Evolutionary conservation across 1,284 basidiomycete species (phyloP).

Genomic region (Ceratobasidium papillatum): DNA sequence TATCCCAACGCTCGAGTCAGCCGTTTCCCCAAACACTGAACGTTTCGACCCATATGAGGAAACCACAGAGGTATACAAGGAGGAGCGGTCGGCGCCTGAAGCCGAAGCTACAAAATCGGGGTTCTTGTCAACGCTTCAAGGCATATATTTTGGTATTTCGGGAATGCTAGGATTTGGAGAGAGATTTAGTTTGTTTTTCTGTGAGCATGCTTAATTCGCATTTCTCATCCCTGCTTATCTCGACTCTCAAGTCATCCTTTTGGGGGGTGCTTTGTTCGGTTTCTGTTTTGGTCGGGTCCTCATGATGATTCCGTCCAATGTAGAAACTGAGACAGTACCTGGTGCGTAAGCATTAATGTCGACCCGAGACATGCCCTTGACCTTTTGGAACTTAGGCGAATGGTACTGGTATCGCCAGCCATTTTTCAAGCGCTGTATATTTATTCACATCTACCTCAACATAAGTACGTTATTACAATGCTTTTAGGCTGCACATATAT

Average conservation of each 20-base stretch:
- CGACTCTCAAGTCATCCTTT: constrained; percentile 35
- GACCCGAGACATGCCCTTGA: neutral
- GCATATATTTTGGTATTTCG: constrained; percentile 16
- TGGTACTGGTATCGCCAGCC: constrained; percentile 43
- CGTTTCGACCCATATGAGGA: constrained; percentile 16
- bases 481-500: neutral
- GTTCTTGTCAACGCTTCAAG: neutral
- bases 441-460: constrained; percentile 42
- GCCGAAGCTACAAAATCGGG: neutral
- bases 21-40: neutral
- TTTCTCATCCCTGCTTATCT: neutral
- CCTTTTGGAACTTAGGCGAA: constrained; percentile 28
- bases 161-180: constrained; percentile 43
- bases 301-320: constrained; percentile 43
- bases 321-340: constrained; percentile 40
- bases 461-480: constrained; percentile 29
- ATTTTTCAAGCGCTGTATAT: constrained; percentile 41
- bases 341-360: constrained; percentile 15
- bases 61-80: neutral
- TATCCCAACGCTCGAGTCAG: neutral
- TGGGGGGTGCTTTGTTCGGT: constrained; percentile 42
- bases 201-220: constrained; percentile 18
- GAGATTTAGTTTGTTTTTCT: constrained; percentile 40
- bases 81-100: neutral
- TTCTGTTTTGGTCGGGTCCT: constrained; percentile 41